Percentiles rank a stretch among this genome's conserved stretches.
phyloP scores from a whole-genome alignment of 140 eudicot genomes.

The Stevia rebaudiana region DNA sequence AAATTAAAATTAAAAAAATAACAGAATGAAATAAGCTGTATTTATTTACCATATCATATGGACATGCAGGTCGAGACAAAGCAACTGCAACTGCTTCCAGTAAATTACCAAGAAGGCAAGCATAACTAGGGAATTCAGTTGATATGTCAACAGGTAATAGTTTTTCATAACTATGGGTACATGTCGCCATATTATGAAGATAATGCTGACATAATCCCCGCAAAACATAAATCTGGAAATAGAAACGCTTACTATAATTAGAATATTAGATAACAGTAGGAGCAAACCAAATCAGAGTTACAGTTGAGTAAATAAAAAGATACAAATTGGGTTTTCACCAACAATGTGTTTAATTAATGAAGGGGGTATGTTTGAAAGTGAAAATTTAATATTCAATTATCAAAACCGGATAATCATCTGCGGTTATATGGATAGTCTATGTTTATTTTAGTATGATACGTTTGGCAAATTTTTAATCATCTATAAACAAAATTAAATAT shows the following conservation, averaged over 20 bases:
- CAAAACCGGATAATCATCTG: not conserved
- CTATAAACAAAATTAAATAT: not conserved
- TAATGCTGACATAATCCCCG: constrained; percentile 51
- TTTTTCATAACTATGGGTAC: constrained; percentile 45
- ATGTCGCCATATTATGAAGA: constrained; percentile 59
- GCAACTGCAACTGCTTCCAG: constrained; percentile 72
- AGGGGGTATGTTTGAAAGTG: not conserved
- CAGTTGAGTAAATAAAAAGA: not conserved
- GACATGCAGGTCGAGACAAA: constrained; percentile 51
- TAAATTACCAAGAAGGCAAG: constrained; percentile 86
- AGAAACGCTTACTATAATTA: no score
- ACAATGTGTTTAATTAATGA: constrained; percentile 10
- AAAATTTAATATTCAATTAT: not conserved
- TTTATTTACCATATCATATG: constrained; percentile 61
- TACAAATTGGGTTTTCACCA: not conserved
- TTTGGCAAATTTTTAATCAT: not conserved
- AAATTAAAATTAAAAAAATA: not conserved
- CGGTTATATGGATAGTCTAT: not conserved
- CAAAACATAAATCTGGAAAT: constrained; percentile 47
- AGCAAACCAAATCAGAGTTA: constrained; percentile 9
- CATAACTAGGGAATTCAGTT: constrained; percentile 74
- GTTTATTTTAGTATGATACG: not conserved
- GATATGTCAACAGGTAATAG: constrained; percentile 67
- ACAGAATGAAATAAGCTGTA: not conserved
- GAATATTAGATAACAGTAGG: constrained; percentile 6